Percentiles rank a stretch among this genome's conserved stretches.
Conservation (phyloP, 2,329 filamentous ascomycete genomes). For the Pseudogymnoascus sp. region DNA sequence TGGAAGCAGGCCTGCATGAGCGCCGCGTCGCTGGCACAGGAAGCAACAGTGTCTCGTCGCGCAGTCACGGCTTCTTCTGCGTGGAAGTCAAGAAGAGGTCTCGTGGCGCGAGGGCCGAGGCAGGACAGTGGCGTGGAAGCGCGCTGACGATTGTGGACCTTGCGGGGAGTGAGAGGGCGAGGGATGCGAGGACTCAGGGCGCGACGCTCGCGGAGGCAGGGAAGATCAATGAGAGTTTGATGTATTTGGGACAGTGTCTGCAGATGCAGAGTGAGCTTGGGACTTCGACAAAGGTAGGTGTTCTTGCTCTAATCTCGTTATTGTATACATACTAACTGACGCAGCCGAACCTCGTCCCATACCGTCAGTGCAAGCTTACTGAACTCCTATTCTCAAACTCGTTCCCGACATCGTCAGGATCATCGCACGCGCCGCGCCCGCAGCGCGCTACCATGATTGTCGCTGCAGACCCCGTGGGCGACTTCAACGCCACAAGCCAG, state of each 20-base stretch:
- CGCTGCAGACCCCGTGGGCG: constrained; percentile 83
- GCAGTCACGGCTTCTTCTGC: constrained; percentile 94
- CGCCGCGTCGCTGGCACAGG: constrained; percentile 82
- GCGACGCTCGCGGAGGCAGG: constrained; percentile 89
- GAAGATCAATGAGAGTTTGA: constrained; percentile 96
- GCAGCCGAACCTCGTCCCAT: constrained; percentile 66
- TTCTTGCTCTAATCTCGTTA: neutral
- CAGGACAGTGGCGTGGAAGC: constrained; percentile 63
- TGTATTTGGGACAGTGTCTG: constrained; percentile 95
- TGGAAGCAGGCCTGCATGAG: constrained; percentile 84
- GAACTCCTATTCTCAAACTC: constrained; percentile 84
- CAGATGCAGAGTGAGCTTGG: constrained; percentile 85
- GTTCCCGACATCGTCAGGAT: constrained; percentile 41
- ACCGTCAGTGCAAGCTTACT: constrained; percentile 76
- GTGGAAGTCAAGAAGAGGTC: constrained; percentile 83
- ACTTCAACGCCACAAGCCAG: constrained; percentile 95
- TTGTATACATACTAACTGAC: constrained; percentile 12
- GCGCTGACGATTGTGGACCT: constrained; percentile 84
- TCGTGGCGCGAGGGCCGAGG: constrained; percentile 38
- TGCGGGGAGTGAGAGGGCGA: constrained; percentile 85
- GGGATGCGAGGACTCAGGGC: constrained; percentile 89
- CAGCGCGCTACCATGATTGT: constrained; percentile 95
- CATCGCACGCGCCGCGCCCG: constrained; percentile 43
- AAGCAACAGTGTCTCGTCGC: constrained; percentile 84
- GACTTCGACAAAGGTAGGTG: constrained; percentile 60